These are phyloP conservation scores for Leptographium radiaticola DNA, from an alignment of 2,329 filamentous ascomycete genomes.

Conservation along the genomic window DNA sequence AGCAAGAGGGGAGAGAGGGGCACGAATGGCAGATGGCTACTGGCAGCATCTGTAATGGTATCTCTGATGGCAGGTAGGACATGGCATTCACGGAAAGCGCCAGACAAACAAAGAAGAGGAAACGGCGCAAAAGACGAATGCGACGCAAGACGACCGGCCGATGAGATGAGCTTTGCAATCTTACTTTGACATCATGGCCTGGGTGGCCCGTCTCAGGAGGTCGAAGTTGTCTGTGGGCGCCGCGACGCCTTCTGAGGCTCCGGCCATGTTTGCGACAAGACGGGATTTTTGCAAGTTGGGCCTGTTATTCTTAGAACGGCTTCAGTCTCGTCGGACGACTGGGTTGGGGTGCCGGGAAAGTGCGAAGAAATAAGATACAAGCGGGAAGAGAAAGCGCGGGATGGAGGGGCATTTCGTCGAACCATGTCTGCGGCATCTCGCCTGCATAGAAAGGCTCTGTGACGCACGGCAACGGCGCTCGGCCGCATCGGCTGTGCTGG, in stretches of 20 bases:
- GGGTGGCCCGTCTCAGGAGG: slow-evolving; percentile 46
- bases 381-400: background rate
- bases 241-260: slow-evolving; percentile 23
- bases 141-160: no score
- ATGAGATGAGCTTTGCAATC: slow-evolving; percentile 15
- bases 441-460: background rate
- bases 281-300: no score
- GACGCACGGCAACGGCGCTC: background rate
- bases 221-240: slow-evolving; percentile 30
- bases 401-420: background rate
- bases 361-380: background rate
- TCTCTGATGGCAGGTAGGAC: no score
- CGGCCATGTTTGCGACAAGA: slow-evolving; percentile 28
- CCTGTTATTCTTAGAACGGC: no score
- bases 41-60: no score
- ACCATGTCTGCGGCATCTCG: background rate
- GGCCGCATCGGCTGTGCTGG: background rate
- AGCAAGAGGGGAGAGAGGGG: no score
- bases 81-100: no score
- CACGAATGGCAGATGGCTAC: no score
- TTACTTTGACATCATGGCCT: slow-evolving; percentile 49
- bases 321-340: no score
- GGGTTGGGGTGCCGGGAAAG: no score
- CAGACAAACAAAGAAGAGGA: no score
- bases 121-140: background rate